Conservation (phyloP, 495 filamentous ascomycete species). For the Filosporella fistucella region DNA sequence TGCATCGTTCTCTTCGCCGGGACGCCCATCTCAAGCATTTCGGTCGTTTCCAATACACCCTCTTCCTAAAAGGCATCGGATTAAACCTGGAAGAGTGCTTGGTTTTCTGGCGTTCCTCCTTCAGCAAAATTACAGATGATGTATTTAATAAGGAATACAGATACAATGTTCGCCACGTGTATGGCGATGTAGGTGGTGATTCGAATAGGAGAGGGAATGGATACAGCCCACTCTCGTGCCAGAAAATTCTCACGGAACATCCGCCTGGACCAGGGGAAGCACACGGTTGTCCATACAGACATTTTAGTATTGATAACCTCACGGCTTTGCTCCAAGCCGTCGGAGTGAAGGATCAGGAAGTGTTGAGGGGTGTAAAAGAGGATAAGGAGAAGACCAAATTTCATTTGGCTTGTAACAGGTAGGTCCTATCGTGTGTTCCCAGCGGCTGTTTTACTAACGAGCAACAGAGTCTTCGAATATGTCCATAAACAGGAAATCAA, state of each 20-base stretch:
- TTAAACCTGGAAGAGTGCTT: constrained; percentile 87
- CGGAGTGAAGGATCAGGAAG: constrained; percentile 71
- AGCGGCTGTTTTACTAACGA: neutral
- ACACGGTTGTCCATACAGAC: constrained; percentile 94
- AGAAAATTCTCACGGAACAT: constrained; percentile 86
- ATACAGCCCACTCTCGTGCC: constrained; percentile 87
- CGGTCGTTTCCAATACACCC: constrained; percentile 89
- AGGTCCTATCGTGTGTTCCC: constrained; percentile 5
- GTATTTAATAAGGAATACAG: constrained; percentile 92
- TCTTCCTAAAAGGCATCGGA: constrained; percentile 97
- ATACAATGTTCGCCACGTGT: constrained; percentile 91
- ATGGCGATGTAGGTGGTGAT: constrained; percentile 95
- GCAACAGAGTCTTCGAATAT: constrained; percentile 74
- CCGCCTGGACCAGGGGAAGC: constrained; percentile 77
- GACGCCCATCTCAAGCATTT: constrained; percentile 90
- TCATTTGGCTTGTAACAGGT: constrained; percentile 87
- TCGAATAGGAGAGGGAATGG: constrained; percentile 77
- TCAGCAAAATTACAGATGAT: constrained; percentile 83
- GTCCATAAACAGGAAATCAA: constrained; percentile 83
- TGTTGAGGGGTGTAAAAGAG: constrained; percentile 77
- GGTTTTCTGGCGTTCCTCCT: constrained; percentile 86
- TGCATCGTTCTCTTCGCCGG: constrained; percentile 78
- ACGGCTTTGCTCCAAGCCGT: constrained; percentile 63
- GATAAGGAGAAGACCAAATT: constrained; percentile 86
- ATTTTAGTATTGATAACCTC: constrained; percentile 85